A percentile compares a stretch with the other conserved stretches of the same genome.
Evolutionary conservation across 768 basidiomycete genomes (phyloP).

Genomic region (Grammothele lineata): DNA sequence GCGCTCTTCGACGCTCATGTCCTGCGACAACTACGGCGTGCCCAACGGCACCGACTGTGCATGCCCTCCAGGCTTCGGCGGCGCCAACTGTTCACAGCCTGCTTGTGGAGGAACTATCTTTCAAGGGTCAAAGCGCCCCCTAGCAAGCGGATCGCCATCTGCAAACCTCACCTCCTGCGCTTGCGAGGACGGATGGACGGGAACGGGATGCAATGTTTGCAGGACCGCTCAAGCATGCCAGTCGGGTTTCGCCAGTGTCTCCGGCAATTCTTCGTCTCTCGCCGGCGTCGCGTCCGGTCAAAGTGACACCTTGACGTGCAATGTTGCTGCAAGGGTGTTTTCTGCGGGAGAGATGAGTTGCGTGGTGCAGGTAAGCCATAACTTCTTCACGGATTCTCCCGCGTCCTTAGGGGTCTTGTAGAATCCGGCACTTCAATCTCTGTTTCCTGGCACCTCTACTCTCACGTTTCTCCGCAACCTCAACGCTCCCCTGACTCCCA

Average conservation of each 20-base stretch:
- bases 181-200: slow-evolving; percentile 74
- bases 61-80: slow-evolving; percentile 83
- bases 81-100: slow-evolving; percentile 60
- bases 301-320: slow-evolving; percentile 75
- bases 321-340: slow-evolving; percentile 62
- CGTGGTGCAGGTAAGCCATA: slow-evolving; percentile 67
- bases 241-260: slow-evolving; percentile 38
- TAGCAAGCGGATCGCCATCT: slow-evolving; percentile 41
- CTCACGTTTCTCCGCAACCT: slow-evolving; percentile 82
- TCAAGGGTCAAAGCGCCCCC: slow-evolving; percentile 56
- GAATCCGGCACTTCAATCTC: slow-evolving; percentile 80
- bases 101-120: slow-evolving; percentile 82
- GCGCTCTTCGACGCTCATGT: too few relatives aligned
- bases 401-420: too few relatives aligned
- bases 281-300: slow-evolving; percentile 25
- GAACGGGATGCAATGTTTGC: slow-evolving; percentile 80
- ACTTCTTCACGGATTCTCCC: too few relatives aligned
- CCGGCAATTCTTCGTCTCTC: slow-evolving; percentile 27
- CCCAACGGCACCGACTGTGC: slow-evolving; percentile 54
- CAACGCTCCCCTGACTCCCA: slow-evolving; percentile 63
- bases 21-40: slow-evolving; percentile 69
- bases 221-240: slow-evolving; percentile 63
- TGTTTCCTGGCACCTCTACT: slow-evolving; percentile 68
- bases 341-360: slow-evolving; percentile 85
- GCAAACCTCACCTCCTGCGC: slow-evolving; percentile 71